Evolutionary conservation across 2,329 filamentous ascomycete genomes (phyloP).

Genomic region (Aspergillus pseudotamarii): DNA sequence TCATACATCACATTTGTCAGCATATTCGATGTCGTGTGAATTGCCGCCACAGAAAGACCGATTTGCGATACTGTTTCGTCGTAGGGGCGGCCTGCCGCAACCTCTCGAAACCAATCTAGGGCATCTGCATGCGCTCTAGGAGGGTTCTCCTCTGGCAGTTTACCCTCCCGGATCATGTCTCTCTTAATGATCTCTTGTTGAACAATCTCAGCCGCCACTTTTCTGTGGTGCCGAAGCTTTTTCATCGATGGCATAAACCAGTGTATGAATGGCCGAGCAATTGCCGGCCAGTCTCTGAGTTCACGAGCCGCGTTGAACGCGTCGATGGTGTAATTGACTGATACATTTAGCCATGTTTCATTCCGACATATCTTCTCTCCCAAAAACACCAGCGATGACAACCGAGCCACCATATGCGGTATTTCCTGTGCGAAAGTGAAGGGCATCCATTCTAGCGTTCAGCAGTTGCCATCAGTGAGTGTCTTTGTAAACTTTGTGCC

Average conservation of each 20-base stretch:
- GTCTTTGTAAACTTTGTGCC: neutral
- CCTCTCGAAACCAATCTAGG: conserved; percentile 33
- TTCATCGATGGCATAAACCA: conserved; percentile 48
- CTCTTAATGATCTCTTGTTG: conserved; percentile 30
- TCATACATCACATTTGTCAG: conserved; percentile 57
- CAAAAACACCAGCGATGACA: conserved; percentile 59
- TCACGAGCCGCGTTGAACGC: conserved; percentile 32
- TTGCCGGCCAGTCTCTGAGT: conserved; percentile 47
- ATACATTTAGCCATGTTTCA: conserved; percentile 55
- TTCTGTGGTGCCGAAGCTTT: conserved; percentile 42
- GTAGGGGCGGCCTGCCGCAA: conserved; percentile 14
- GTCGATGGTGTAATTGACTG: conserved; percentile 25
- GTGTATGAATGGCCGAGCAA: conserved; percentile 48
- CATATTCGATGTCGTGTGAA: conserved; percentile 38
- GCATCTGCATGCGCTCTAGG: conserved; percentile 25
- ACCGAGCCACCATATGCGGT: conserved; percentile 55
- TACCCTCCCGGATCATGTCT: conserved; percentile 23
- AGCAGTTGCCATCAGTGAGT: neutral
- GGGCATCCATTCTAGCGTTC: conserved; percentile 54
- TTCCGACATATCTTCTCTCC: conserved; percentile 55
- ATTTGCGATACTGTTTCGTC: conserved; percentile 28
- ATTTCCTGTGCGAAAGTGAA: conserved; percentile 58
- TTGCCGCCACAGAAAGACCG: conserved; percentile 34
- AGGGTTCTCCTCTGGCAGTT: conserved; percentile 19
- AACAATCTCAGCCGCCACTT: conserved; percentile 40